Percentiles rank a stretch among this genome's conserved stretches.
These are phyloP conservation scores for Russula sp. DNA, from an alignment of 768 basidiomycete genomes.

Conservation along the genomic window DNA sequence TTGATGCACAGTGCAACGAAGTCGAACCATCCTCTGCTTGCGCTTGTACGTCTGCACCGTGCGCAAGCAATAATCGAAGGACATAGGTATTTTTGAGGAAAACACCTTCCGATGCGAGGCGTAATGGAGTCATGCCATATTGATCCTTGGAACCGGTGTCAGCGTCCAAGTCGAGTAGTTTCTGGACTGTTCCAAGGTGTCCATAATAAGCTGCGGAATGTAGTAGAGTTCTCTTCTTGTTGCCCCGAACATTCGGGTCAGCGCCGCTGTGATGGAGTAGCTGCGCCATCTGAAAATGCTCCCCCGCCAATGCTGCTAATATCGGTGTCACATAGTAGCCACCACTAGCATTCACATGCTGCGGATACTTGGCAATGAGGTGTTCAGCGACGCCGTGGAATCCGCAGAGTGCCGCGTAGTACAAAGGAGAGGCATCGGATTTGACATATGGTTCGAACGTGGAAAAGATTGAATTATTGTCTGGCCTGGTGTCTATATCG, in stretches of 20 bases:
- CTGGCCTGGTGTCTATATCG: background rate
- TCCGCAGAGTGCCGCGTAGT: background rate
- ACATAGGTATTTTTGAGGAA: background rate
- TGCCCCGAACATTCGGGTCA: background rate
- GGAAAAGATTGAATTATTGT: background rate
- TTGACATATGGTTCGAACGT: background rate
- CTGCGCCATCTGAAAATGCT: background rate
- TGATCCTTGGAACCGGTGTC: background rate
- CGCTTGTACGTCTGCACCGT: background rate
- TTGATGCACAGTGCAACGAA: background rate
- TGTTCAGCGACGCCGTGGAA: background rate
- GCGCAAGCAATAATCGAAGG: background rate
- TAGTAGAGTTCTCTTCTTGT: accelerated
- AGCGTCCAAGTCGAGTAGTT: background rate
- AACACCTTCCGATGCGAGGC: background rate
- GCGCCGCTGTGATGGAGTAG: background rate
- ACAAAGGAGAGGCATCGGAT: background rate
- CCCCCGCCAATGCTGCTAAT: background rate
- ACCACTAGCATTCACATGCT: background rate
- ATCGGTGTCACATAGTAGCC: background rate
- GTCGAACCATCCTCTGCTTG: background rate
- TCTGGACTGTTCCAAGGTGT: background rate
- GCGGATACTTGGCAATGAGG: background rate
- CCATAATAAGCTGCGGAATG: background rate
- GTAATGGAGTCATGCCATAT: background rate